These are phyloP conservation scores for Arabidopsis lyrata DNA, from an alignment of 441 rosid genomes.

Conservation along the genomic window DNA sequence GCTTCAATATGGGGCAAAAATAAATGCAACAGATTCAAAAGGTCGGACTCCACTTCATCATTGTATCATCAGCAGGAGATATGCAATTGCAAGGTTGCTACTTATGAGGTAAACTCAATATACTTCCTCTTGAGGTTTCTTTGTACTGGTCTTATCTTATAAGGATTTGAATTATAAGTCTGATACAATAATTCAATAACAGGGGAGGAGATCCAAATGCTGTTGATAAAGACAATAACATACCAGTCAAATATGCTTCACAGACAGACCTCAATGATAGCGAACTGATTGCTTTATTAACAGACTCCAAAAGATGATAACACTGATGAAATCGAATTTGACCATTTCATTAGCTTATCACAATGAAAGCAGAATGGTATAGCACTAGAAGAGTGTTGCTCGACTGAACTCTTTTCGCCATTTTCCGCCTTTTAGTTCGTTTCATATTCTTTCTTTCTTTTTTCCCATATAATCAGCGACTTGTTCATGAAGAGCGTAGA, in stretches of 20 bases:
- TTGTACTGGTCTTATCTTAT: background rate
- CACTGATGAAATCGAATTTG: slow-evolving; percentile 4
- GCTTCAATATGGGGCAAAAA: slow-evolving; percentile 86
- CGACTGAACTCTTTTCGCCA: slow-evolving; percentile 26
- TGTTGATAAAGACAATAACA: slow-evolving; percentile 59
- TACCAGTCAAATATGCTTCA: slow-evolving; percentile 59
- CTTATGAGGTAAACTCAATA: slow-evolving; percentile 66
- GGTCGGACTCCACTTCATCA: slow-evolving; percentile 85
- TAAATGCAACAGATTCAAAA: slow-evolving; percentile 70
- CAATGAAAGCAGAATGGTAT: slow-evolving; percentile 35
- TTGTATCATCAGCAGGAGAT: slow-evolving; percentile 65
- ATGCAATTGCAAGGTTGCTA: slow-evolving; percentile 81
- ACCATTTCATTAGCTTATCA: slow-evolving; percentile 20
- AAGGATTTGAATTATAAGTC: background rate
- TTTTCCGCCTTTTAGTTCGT: slow-evolving; percentile 28
- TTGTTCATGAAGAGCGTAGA: slow-evolving; percentile 40
- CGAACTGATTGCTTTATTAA: slow-evolving; percentile 64
- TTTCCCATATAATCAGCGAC: slow-evolving; percentile 22
- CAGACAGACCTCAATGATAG: slow-evolving; percentile 61
- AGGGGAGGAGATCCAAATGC: slow-evolving; percentile 93
- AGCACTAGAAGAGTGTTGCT: slow-evolving; percentile 37
- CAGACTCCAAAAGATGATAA: slow-evolving; percentile 55
- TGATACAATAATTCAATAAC: slow-evolving; percentile 44
- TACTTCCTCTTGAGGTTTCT: slow-evolving; percentile 11
- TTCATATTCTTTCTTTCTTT: slow-evolving; percentile 6